A percentile compares a stretch with the other conserved stretches of the same genome.
Conservation (phyloP, 2,329 filamentous ascomycete genomes). For the Sporothrix protearum region DNA sequence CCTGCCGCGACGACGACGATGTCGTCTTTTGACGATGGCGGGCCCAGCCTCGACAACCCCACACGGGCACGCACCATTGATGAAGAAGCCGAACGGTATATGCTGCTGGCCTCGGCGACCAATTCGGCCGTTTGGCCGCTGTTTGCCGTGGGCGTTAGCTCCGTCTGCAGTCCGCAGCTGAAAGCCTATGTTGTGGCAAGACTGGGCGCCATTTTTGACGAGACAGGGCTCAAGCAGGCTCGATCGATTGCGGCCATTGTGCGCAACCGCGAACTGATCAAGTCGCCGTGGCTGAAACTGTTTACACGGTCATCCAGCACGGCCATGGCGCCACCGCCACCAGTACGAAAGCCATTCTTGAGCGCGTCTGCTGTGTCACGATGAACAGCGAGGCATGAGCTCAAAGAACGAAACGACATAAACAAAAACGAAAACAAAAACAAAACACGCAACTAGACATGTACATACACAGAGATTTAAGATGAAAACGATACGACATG, state of each 20-base stretch:
- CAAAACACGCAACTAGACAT: neutral
- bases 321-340: neutral
- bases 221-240: conserved; percentile 47
- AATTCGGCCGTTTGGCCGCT: conserved; percentile 51
- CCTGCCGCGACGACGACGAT: conserved; percentile 11
- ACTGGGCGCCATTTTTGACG: conserved; percentile 44
- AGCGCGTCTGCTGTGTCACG: neutral
- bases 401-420: neutral
- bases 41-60: conserved; percentile 42
- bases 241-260: conserved; percentile 43
- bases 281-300: conserved; percentile 26
- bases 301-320: neutral
- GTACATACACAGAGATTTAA: neutral
- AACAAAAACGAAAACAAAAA: neutral
- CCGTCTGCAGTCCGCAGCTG: conserved; percentile 42
- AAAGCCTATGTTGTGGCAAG: conserved; percentile 45
- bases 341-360: neutral
- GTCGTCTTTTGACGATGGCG: conserved; percentile 29
- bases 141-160: conserved; percentile 48
- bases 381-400: neutral
- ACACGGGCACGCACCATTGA: conserved; percentile 37
- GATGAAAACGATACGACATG: neutral
- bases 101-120: conserved; percentile 48
- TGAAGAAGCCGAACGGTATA: conserved; percentile 44
- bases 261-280: conserved; percentile 36